These are phyloP conservation scores for apple (Malus domestica) DNA, from an alignment of 306 rosid genomes.

Conservation along the genomic window DNA sequence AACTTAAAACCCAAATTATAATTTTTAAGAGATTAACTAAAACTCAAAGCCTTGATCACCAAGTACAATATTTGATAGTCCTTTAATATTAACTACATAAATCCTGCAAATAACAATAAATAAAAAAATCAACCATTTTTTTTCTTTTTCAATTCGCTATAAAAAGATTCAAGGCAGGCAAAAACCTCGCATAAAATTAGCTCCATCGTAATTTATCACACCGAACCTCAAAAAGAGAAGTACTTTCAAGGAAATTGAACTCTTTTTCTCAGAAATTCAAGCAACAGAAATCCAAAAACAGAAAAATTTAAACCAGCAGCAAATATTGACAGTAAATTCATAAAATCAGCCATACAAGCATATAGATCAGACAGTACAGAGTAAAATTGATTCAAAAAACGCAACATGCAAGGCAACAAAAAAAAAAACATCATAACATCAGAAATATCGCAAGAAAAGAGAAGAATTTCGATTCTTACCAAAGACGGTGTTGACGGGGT, in stretches of 20 bases:
- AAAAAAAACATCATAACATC: background rate
- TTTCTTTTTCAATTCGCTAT: too few relatives aligned
- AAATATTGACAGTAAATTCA: background rate
- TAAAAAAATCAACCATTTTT: too few relatives aligned
- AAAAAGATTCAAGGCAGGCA: too few relatives aligned
- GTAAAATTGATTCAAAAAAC: too few relatives aligned
- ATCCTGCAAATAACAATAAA: background rate
- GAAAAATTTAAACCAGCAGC: background rate
- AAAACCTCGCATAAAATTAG: too few relatives aligned
- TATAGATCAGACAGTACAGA: background rate
- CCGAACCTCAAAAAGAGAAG: background rate
- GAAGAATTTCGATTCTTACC: constrained; percentile 27
- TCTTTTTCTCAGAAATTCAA: background rate
- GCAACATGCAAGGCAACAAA: background rate
- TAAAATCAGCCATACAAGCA: background rate
- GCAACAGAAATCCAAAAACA: background rate
- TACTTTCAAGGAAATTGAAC: too few relatives aligned
- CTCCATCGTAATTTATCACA: too few relatives aligned
- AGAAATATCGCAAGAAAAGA: too few relatives aligned
- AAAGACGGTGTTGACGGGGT: constrained; percentile 72
- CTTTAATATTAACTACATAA: too few relatives aligned
- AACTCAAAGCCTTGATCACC: background rate
- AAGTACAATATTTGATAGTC: too few relatives aligned
- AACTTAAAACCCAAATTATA: background rate
- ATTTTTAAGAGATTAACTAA: background rate